phyloP scores from a whole-genome alignment of 306 rosid species.

The Fragaria vesca region DNA sequence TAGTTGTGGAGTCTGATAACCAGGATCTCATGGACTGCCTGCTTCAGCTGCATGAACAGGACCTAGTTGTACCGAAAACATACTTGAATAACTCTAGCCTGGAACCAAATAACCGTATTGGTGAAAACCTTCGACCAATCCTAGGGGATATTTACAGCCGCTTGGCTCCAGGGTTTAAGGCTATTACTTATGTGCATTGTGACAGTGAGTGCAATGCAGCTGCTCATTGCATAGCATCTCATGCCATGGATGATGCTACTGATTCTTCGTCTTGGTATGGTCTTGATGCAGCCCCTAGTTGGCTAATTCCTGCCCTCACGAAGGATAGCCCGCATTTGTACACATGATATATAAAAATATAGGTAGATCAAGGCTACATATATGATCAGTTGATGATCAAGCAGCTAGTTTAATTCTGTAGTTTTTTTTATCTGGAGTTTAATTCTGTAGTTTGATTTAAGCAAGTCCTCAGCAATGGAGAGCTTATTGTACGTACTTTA shows the following conservation, averaged over 20 bases:
- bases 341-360: not conserved
- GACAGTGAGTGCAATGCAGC: not conserved
- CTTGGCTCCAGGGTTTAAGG: not conserved
- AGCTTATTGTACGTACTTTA: not conserved
- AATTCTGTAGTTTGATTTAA: not conserved
- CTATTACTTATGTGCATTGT: not conserved
- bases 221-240: not conserved
- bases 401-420: not conserved
- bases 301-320: not conserved
- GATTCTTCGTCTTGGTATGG: not conserved
- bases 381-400: not conserved
- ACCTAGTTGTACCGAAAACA: not conserved
- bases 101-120: not conserved
- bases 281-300: not conserved
- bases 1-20: constrained; percentile 7
- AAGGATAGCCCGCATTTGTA: constrained; percentile 2
- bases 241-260: not conserved
- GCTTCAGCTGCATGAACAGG: not conserved
- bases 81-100: not conserved
- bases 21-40: constrained; percentile 1
- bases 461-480: not conserved
- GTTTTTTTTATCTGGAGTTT: not conserved
- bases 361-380: not conserved
- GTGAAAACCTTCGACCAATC: not conserved
- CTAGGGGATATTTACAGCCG: not conserved